phyloP scores from a whole-genome alignment of 768 basidiomycete species.

The Royoungia palumana region DNA sequence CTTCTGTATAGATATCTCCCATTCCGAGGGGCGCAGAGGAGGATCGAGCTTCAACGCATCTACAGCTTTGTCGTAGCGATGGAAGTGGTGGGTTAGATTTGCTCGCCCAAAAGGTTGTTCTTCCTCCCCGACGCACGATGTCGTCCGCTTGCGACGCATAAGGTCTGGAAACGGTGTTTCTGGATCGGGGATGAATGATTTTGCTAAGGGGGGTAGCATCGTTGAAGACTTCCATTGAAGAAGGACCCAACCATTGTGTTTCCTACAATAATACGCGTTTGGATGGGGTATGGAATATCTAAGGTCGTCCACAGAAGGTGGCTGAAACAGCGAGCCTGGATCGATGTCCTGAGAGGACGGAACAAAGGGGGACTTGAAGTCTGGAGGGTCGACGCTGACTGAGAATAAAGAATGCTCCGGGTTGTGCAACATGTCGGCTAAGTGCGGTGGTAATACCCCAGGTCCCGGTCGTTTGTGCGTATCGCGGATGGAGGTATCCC shows the following conservation, averaged over 20 bases:
- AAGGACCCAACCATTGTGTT: slow-evolving; percentile 81
- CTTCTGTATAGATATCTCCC: slow-evolving; percentile 49
- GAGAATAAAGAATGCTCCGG: slow-evolving; percentile 69
- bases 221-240: slow-evolving; percentile 65
- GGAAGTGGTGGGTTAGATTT: slow-evolving; percentile 81
- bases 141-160: slow-evolving; percentile 42
- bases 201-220: slow-evolving; percentile 57
- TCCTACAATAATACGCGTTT: slow-evolving; percentile 77
- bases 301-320: slow-evolving; percentile 61
- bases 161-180: slow-evolving; percentile 54
- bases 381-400: slow-evolving; percentile 44
- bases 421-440: slow-evolving; percentile 67
- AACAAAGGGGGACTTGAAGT: slow-evolving; percentile 18
- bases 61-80: slow-evolving; percentile 66
- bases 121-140: slow-evolving; percentile 52
- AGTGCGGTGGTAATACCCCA: slow-evolving; percentile 64
- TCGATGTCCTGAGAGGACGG: slow-evolving; percentile 23
- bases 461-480: slow-evolving; percentile 57
- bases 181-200: slow-evolving; percentile 44
- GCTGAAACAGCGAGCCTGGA: slow-evolving; percentile 12
- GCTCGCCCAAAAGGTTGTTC: slow-evolving; percentile 42
- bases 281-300: slow-evolving; percentile 75
- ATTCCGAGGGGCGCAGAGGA: slow-evolving; percentile 55
- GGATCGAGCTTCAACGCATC: slow-evolving; percentile 66
- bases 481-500: slow-evolving; percentile 51